Evolutionary conservation across 2,329 filamentous ascomycete species (phyloP).

Genomic region (Penicillium frequentans): DNA sequence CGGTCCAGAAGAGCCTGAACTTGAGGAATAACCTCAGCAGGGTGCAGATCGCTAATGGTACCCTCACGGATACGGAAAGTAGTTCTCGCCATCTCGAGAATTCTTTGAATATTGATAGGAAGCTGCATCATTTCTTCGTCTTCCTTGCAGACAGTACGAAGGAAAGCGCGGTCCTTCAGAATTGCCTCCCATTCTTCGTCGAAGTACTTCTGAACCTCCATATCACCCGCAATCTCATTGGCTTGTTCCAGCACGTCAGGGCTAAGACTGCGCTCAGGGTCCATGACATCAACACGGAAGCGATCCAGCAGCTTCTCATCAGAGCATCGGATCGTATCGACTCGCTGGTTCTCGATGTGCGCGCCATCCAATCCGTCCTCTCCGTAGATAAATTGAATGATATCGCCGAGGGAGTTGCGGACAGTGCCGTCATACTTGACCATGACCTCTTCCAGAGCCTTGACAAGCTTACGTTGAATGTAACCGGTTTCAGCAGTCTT

Average conservation of each 20-base stretch:
- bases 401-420: conserved; percentile 92
- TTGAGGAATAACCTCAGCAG: conserved; percentile 79
- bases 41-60: conserved; percentile 84
- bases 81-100: conserved; percentile 86
- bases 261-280: conserved; percentile 61
- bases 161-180: conserved; percentile 68
- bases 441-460: conserved; percentile 96
- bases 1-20: conserved; percentile 73
- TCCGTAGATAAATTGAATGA: conserved; percentile 96
- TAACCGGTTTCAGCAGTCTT: conserved; percentile 99
- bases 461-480: conserved; percentile 96
- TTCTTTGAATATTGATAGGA: conserved; percentile 85
- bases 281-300: conserved; percentile 87
- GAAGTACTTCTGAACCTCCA: conserved; percentile 80
- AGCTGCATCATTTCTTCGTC: conserved; percentile 86
- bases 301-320: conserved; percentile 74
- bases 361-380: conserved; percentile 95
- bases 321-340: conserved; percentile 83
- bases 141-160: conserved; percentile 72
- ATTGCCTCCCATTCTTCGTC: conserved; percentile 87
- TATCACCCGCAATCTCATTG: conserved; percentile 80
- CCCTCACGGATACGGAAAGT: conserved; percentile 87
- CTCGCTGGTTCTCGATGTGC: conserved; percentile 86
- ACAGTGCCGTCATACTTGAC: conserved; percentile 98
- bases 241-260: conserved; percentile 80